Evolutionary conservation across 441 rosid species (phyloP).

Genomic region (Aleurites moluccanus): DNA sequence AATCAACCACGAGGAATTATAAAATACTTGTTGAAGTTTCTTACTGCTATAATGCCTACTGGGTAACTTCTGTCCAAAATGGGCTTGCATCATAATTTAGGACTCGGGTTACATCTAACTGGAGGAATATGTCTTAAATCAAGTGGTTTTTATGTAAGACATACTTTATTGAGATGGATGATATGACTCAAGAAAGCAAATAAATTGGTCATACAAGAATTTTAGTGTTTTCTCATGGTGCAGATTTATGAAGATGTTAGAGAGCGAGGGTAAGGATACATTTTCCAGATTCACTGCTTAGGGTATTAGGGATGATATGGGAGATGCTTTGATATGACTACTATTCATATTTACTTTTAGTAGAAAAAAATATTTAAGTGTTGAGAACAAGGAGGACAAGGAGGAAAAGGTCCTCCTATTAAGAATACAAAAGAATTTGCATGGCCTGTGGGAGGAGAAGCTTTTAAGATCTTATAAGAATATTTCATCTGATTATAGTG

Average conservation of each 20-base stretch:
- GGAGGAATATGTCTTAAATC: too few species aligned
- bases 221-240: conserved; percentile 1
- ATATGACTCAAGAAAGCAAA: neutral
- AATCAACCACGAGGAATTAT: neutral
- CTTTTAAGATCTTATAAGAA: neutral
- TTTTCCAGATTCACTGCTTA: neutral
- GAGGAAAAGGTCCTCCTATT: neutral
- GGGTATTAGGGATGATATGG: neutral
- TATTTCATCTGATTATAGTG: neutral
- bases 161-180: too few species aligned
- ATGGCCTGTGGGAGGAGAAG: too few species aligned
- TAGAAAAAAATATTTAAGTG: neutral
- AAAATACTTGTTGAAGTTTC: neutral
- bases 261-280: neutral
- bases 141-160: too few species aligned
- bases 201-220: neutral
- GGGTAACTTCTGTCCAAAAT: neutral
- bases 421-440: neutral
- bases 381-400: neutral
- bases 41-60: neutral
- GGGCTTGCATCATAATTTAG: neutral
- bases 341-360: neutral
- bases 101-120: too few species aligned
- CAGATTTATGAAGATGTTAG: neutral
- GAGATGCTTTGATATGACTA: neutral